These are phyloP conservation scores for Trametes villosa DNA, from an alignment of 768 basidiomycete species.

Conservation along the genomic window DNA sequence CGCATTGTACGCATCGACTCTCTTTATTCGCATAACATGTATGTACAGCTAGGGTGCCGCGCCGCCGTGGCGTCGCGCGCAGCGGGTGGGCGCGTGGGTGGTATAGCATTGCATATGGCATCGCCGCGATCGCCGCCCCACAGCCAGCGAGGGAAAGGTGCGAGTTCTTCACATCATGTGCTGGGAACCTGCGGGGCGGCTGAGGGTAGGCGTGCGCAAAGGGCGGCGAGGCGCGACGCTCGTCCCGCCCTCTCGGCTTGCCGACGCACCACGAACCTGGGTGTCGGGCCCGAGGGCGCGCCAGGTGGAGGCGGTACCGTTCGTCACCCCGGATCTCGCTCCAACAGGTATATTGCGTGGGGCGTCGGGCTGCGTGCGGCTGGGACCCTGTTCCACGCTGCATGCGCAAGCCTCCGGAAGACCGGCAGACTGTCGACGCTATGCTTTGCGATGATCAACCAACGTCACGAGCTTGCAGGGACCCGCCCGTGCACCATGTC, in stretches of 20 bases:
- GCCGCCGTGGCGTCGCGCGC: neutral
- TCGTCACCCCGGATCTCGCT: slow-evolving; percentile 2
- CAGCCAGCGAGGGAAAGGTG: slow-evolving; percentile 5
- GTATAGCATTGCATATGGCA: slow-evolving; percentile 3
- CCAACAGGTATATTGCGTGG: slow-evolving; percentile 4
- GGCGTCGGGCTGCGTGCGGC: neutral
- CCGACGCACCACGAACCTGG: slow-evolving; percentile 3
- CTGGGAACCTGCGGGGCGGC: neutral
- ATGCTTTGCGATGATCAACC: neutral
- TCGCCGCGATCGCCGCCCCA: slow-evolving; percentile 6
- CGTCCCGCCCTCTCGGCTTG: neutral
- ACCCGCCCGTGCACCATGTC: neutral
- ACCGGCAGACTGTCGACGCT: neutral
- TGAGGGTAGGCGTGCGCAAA: neutral
- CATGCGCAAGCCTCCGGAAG: neutral
- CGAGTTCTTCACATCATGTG: neutral
- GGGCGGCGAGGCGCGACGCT: neutral
- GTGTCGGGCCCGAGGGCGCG: slow-evolving; percentile 4
- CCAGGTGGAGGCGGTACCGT: neutral
- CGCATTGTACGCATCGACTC: slow-evolving; percentile 12
- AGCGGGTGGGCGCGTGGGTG: neutral
- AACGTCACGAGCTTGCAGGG: neutral
- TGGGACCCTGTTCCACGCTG: neutral
- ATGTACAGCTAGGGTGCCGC: slow-evolving; percentile 12
- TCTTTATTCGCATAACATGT: slow-evolving; percentile 20